Evolutionary conservation across 164 flowering plant genomes (phyloP), one percentile per base, ranked within the genome.

Genomic region (Platanus orientalis): DNA sequence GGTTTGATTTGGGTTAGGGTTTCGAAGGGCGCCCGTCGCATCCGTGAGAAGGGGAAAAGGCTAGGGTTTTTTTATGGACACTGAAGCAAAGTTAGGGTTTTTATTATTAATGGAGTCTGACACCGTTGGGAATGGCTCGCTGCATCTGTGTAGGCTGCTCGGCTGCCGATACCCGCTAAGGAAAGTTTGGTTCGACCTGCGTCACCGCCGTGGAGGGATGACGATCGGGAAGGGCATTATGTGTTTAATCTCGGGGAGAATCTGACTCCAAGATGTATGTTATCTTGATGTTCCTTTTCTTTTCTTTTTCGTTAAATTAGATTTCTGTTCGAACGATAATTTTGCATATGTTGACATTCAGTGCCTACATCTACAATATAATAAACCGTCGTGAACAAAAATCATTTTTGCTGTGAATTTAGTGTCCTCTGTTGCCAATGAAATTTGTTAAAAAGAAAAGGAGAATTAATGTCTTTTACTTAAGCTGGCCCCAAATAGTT

Each of bases 201-300:
- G 16, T 84, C 92, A 20, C 93, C 93, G 29, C 96, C 98, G 3
- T 51, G 69, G 80, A 77, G 95, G 61, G 90, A 83, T 6, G 96
- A 92, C 64, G 98, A 92, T 70, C 76, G 75, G 0, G 87, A 92
- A 20, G 98, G 98, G 0, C 96, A 92, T 79, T 92, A 83, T 55
- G 81, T 85, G 39, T 92, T 75, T 58, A 72, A 70, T 54, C 71
- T 83, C 4, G 93, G 98, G 34, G 98, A 92, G 62, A 88, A 92
- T 80, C 74, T 89, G 27, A 87, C 93, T 60, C 80, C 92, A 25
- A 76, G 97, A 83, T 91, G 97, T 91, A 75, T 82, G 86, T 6
- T 6, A 26, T 47, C 53, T 39, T 7, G 2, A 24, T 26, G n/a
- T 7, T 24, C 17, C 4, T 4, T 16, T 17, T 45, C 17, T 20